Evolutionary conservation across 306 rosid genomes (phyloP).

Genomic region (Datisca glomerata): DNA sequence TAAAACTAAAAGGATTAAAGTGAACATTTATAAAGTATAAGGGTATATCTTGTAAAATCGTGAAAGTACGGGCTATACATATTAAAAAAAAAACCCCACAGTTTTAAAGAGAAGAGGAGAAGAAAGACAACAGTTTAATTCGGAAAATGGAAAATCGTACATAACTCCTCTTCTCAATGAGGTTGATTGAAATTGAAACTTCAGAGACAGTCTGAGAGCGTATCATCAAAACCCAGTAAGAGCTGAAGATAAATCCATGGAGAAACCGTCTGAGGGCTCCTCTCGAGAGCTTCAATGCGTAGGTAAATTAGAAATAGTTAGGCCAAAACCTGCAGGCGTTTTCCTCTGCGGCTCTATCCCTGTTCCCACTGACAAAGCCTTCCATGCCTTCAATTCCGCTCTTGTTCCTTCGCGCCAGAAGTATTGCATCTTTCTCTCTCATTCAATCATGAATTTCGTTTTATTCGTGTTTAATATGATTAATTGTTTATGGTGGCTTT

Average conservation of each 20-base stretch:
- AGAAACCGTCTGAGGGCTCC: constrained; percentile 33
- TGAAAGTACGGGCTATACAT: too few relatives aligned
- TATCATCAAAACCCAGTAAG: background rate
- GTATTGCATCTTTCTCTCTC: constrained; percentile 22
- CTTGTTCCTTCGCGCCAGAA: constrained; percentile 61
- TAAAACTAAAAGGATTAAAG: too few relatives aligned
- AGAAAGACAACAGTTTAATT: too few relatives aligned
- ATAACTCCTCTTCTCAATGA: too few relatives aligned
- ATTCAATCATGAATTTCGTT: background rate
- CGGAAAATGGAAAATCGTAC: too few relatives aligned
- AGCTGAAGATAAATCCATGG: constrained; percentile 27
- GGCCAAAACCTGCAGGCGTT: constrained; percentile 62
- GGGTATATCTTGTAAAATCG: too few relatives aligned
- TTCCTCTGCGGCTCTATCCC: constrained; percentile 94
- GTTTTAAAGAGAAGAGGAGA: too few relatives aligned
- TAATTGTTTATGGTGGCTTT: background rate
- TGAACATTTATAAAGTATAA: too few relatives aligned
- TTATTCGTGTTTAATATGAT: background rate
- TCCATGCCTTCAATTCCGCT: constrained; percentile 59
- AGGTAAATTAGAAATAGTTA: constrained; percentile 67
- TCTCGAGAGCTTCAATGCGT: constrained; percentile 72
- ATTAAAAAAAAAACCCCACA: too few relatives aligned
- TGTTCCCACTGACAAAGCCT: constrained; percentile 84
- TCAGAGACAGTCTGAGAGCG: too few relatives aligned
- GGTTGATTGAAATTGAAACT: too few relatives aligned